Percentiles rank a stretch among this genome's conserved stretches.
Evolutionary conservation across 345 rosid species (phyloP).

Genomic region (Euphorbia lathyris): DNA sequence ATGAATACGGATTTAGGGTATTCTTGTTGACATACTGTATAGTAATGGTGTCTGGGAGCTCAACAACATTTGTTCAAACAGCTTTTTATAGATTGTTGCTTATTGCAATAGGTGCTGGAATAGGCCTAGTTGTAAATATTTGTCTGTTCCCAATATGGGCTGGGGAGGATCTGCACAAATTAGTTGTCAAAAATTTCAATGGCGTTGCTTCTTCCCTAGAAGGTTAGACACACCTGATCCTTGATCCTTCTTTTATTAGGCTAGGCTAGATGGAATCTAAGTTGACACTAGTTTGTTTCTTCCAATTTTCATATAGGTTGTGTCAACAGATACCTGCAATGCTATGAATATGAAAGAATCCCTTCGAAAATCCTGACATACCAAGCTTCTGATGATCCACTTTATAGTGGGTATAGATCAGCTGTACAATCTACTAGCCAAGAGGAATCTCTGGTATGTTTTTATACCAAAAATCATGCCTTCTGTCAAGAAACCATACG

Average conservation of each 20-base stretch:
- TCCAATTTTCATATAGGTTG: conserved; percentile 42
- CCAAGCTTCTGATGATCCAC: conserved; percentile 83
- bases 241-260: neutral
- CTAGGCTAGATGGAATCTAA: neutral
- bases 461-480: neutral
- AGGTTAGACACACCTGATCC: conserved; percentile 41
- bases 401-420: conserved; percentile 78
- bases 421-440: conserved; percentile 81
- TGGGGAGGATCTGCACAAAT: conserved; percentile 82
- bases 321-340: conserved; percentile 69
- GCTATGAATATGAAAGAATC: conserved; percentile 72
- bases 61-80: conserved; percentile 44
- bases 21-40: conserved; percentile 87
- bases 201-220: conserved; percentile 76
- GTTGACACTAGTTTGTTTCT: neutral
- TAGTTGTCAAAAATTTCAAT: conserved; percentile 69
- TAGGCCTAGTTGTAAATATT: conserved; percentile 54
- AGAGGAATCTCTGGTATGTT: conserved; percentile 74
- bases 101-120: conserved; percentile 65
- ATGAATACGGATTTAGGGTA: conserved; percentile 82
- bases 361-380: conserved; percentile 86
- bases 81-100: conserved; percentile 60
- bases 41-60: conserved; percentile 72
- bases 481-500: conserved; percentile 4
- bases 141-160: conserved; percentile 79